Evolutionary conservation across 2,329 filamentous ascomycete species (phyloP), one percentile per base, ranked within the genome.

Genomic region (Exserohilum rostratum): DNA sequence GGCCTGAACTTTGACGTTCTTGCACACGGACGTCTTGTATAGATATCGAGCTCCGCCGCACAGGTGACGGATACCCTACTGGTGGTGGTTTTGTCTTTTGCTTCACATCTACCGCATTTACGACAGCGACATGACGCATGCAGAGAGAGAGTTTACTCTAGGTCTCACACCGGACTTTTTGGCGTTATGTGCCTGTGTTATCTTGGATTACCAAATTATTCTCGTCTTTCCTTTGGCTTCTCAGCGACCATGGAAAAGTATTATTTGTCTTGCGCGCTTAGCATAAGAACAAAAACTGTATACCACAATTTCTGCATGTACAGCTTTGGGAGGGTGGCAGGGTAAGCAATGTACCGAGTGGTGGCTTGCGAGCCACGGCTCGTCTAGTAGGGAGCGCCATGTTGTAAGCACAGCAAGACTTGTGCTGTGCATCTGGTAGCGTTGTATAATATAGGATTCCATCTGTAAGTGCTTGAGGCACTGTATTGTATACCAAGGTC

Each of bases 81-180:
- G 39, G 48, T 31, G 39, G 51, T 43, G 42, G 39, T 55, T 37
- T 57, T 55, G 48, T 56, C 55, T 60, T 60, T 64, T 66, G 62
- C 61, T 67, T 70, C 61, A 58, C 65, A 74, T 72, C 58, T 74
- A 69, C 60, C 70, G 70, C 71, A 74, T 75, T 73, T 75, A 74
- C 65, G 68, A 74, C 64, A 70, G 68, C 68, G 62, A 70, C 65
- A 69, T 63, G 69, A 74, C 66, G 68, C 68, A 74, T 69, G 67
- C 48, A 43, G 68, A 66, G 68, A 66, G 62, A 63, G 39, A 25
- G 51, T 34, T 49, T 47, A 59, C 54, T 54, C 56, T 57, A 44
- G 57, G 63, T 61, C 51, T 62, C 50, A 53, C 52, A 50, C 51
- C 48, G 43, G 63, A 54, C 58, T 66, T 67, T 58, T 65, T 64